Evolutionary conservation across 2,329 filamentous ascomycete species (phyloP).

Genomic region (Colletotrichum limetticola): DNA sequence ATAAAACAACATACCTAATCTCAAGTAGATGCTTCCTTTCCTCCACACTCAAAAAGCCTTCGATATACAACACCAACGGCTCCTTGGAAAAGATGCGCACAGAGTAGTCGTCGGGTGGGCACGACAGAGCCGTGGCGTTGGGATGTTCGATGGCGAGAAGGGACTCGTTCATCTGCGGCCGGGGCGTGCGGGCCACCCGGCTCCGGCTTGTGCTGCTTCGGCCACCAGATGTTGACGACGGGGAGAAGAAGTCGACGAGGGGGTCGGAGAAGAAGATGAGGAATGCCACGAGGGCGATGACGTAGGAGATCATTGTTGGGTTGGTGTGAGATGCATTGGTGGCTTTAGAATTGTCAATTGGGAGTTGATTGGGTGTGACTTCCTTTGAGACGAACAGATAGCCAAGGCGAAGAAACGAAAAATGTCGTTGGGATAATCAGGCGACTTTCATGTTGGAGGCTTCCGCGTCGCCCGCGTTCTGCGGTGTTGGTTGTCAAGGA

Average conservation of each 20-base stretch:
- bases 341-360: not conserved
- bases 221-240: slow-evolving; percentile 18
- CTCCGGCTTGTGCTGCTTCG: slow-evolving; percentile 11
- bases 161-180: slow-evolving; percentile 61
- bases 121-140: slow-evolving; percentile 49
- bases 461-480: not conserved
- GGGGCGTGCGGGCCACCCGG: slow-evolving; percentile 46
- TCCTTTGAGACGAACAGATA: not conserved
- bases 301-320: slow-evolving; percentile 56
- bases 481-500: not conserved
- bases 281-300: slow-evolving; percentile 53
- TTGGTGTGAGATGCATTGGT: not conserved
- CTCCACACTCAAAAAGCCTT: slow-evolving; percentile 57
- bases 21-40: slow-evolving; percentile 61
- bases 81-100: slow-evolving; percentile 60
- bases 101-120: slow-evolving; percentile 53
- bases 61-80: slow-evolving; percentile 65
- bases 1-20: slow-evolving; percentile 54
- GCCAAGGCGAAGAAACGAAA: not conserved
- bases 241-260: slow-evolving; percentile 50
- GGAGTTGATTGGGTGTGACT: not conserved
- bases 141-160: slow-evolving; percentile 59
- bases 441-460: not conserved
- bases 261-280: slow-evolving; percentile 58
- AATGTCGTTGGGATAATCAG: not conserved